phyloP scores from a whole-genome alignment of 306 rosid genomes.

The Trifolium repens region DNA sequence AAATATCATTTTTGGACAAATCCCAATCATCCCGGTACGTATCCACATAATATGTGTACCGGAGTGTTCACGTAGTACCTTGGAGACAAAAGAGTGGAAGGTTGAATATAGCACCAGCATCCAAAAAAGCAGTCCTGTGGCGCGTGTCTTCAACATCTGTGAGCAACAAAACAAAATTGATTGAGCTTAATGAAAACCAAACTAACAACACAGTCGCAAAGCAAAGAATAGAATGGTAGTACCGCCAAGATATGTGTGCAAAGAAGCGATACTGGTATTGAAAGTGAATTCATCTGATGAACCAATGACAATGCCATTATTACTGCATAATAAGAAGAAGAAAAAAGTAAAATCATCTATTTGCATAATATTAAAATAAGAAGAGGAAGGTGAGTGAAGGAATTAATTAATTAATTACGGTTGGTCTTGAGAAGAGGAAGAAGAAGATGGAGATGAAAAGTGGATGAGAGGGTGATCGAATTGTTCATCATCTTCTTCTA shows the following conservation, averaged over 20 bases:
- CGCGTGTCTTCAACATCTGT: conserved; percentile 95
- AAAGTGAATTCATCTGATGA: conserved; percentile 38
- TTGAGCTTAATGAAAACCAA: neutral
- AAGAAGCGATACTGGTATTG: conserved; percentile 53
- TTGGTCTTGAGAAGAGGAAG: neutral
- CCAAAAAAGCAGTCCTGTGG: conserved; percentile 77
- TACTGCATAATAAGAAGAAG: neutral
- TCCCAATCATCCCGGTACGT: too few species aligned
- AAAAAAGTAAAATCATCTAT: neutral
- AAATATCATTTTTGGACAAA: too few species aligned
- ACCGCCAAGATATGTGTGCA: conserved; percentile 97
- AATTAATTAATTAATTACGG: conserved; percentile 51
- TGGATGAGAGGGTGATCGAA: neutral
- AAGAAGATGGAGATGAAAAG: neutral
- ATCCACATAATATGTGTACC: too few species aligned
- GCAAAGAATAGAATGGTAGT: neutral
- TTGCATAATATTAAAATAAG: neutral
- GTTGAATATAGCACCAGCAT: conserved; percentile 69
- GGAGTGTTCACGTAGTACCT: conserved; percentile 44
- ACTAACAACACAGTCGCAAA: neutral
- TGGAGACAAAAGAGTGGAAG: conserved; percentile 80
- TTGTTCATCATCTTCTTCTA: conserved; percentile 87
- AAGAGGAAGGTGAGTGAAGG: neutral
- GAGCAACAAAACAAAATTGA: neutral
- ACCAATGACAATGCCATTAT: neutral